These are phyloP conservation scores for Cystobasidiopsis lactophilus DNA, from an alignment of 768 basidiomycete species.

Conservation along the genomic window DNA sequence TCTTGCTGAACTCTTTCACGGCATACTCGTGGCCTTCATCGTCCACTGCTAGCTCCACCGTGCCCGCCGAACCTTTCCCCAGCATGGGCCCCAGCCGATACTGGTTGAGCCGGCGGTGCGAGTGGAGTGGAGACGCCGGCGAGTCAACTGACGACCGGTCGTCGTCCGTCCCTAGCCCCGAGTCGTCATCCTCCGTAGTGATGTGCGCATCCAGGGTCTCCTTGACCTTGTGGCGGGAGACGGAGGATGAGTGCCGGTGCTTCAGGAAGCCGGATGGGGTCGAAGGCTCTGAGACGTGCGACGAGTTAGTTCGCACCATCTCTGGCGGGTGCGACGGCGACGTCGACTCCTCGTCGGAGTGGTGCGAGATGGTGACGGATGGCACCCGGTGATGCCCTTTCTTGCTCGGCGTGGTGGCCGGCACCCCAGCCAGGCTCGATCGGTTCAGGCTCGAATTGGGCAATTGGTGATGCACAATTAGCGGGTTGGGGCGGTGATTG, in stretches of 20 bases:
- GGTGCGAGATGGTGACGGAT: too few relatives aligned
- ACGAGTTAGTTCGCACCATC: neutral
- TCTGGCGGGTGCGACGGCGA: too few relatives aligned
- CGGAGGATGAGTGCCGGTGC: slow-evolving; percentile 5
- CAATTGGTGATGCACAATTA: too few relatives aligned
- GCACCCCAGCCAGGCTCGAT: too few relatives aligned
- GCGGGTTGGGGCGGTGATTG: too few relatives aligned
- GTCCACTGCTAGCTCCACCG: slow-evolving; percentile 8
- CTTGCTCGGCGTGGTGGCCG: too few relatives aligned
- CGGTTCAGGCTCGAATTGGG: too few relatives aligned
- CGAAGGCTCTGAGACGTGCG: slow-evolving; percentile 1
- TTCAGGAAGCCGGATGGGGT: slow-evolving; percentile 8
- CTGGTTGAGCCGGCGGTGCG: slow-evolving; percentile 11
- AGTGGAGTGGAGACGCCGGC: neutral
- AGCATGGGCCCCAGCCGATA: slow-evolving; percentile 6
- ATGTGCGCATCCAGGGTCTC: slow-evolving; percentile 6
- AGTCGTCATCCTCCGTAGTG: neutral
- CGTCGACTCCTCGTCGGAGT: too few relatives aligned
- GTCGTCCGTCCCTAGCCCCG: neutral
- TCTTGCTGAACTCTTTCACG: slow-evolving; percentile 11
- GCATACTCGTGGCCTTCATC: slow-evolving; percentile 10
- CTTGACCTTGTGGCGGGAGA: slow-evolving; percentile 6
- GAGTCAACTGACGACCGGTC: neutral
- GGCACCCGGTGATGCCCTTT: too few relatives aligned
- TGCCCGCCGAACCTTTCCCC: slow-evolving; percentile 10